Conservation (phyloP, 768 basidiomycete species). For the Baorangia bicolor region DNA sequence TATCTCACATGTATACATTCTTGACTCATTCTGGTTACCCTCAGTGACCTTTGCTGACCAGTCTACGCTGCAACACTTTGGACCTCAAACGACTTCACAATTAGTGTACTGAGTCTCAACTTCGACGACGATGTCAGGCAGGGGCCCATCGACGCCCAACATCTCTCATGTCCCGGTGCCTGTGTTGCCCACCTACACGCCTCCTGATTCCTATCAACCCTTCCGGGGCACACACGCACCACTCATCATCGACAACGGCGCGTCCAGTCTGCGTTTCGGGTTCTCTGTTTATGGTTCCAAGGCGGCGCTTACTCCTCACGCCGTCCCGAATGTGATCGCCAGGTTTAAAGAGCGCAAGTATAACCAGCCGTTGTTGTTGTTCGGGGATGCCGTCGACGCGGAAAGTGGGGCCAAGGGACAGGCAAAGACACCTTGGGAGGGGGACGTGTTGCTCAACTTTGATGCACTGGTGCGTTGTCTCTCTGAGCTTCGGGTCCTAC, state of each 20-base stretch:
- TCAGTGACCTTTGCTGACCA: no score
- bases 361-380: conserved; percentile 80
- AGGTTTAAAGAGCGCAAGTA: conserved; percentile 89
- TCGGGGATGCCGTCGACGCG: conserved; percentile 83
- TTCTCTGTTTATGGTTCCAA: conserved; percentile 55
- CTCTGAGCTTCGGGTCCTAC: background rate
- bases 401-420: conserved; percentile 83
- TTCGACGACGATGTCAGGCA: conserved; percentile 14
- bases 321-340: conserved; percentile 70
- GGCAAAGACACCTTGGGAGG: conserved; percentile 86
- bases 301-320: conserved; percentile 42
- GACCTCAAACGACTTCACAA: background rate
- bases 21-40: no score
- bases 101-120: background rate
- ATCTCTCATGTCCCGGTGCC: conserved; percentile 22
- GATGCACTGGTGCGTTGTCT: conserved; percentile 79
- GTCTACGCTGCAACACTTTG: no score
- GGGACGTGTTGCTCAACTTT: conserved; percentile 87
- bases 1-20: no score
- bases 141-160: conserved; percentile 11
- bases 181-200: conserved; percentile 34
- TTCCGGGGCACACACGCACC: conserved; percentile 56
- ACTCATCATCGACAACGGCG: conserved; percentile 88
- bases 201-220: conserved; percentile 47
- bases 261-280: conserved; percentile 79